Evolutionary conservation across 169 alveolate species (phyloP).

Genomic region (Plasmodium falciparum): DNA sequence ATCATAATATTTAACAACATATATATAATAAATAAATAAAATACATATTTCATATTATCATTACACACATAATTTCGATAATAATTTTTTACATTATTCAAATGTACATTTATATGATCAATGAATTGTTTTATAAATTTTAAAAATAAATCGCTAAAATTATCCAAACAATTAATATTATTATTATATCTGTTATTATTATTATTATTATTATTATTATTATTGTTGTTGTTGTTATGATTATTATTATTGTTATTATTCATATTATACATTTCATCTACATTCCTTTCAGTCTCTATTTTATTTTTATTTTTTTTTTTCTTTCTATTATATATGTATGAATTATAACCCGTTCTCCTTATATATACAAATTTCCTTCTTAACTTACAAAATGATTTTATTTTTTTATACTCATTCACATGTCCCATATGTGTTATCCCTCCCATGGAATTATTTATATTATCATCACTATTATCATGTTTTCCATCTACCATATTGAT

Average conservation of each 20-base stretch:
- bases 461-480: not conserved
- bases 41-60: constrained; percentile 16
- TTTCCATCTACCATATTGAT: not conserved
- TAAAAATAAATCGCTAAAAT: constrained; percentile 2
- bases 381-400: constrained; percentile 47
- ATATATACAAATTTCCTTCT: constrained; percentile 23
- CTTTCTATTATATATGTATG: constrained; percentile 1
- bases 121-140: not conserved
- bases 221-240: no score
- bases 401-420: constrained; percentile 8
- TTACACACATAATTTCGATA: constrained; percentile 6
- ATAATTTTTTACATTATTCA: constrained; percentile 1
- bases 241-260: no score
- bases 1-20: constrained; percentile 25
- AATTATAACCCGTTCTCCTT: constrained; percentile 3
- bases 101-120: constrained; percentile 2
- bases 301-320: constrained; percentile 8
- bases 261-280: no score
- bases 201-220: no score
- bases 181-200: no score
- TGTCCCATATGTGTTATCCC: not conserved
- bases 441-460: not conserved
- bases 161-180: not conserved
- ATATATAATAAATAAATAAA: constrained; percentile 24
- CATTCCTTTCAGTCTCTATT: not conserved